Evolutionary conservation across 2,329 filamentous ascomycete species (phyloP).

Genomic region (Calonectria pteridis): DNA sequence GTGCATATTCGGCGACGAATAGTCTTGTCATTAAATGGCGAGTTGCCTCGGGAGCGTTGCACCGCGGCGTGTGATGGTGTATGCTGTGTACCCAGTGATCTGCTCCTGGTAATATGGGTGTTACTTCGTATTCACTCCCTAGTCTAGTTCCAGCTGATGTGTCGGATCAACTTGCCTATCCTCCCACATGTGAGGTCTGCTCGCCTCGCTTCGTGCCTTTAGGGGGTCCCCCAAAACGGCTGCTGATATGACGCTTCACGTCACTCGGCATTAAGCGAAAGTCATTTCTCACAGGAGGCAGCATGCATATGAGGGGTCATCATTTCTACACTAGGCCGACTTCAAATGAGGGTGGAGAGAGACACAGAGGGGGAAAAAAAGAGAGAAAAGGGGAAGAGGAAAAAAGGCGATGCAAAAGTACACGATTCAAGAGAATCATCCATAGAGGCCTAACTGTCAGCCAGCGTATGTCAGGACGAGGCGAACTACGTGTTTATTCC

Average conservation of each 20-base stretch:
- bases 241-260: not conserved
- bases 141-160: not conserved
- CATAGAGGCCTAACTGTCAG: not conserved
- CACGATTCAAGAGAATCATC: not conserved
- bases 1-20: slow-evolving; percentile 3
- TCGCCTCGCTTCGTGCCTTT: not conserved
- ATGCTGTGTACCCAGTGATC: not conserved
- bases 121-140: not conserved
- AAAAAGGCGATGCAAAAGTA: not conserved
- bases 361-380: not conserved
- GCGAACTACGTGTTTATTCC: not conserved
- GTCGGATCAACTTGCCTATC: not conserved
- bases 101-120: not conserved
- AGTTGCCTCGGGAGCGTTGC: slow-evolving; percentile 1
- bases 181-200: not conserved
- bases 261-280: not conserved
- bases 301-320: not conserved
- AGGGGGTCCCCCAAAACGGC: not conserved
- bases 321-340: not conserved
- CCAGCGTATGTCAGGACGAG: not conserved
- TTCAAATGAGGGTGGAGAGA: not conserved
- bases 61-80: not conserved
- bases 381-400: not conserved
- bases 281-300: not conserved
- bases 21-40: not conserved